Evolutionary conservation across 73 alveolate genomes (phyloP).

Genomic region (Paramecium sonneborni): DNA sequence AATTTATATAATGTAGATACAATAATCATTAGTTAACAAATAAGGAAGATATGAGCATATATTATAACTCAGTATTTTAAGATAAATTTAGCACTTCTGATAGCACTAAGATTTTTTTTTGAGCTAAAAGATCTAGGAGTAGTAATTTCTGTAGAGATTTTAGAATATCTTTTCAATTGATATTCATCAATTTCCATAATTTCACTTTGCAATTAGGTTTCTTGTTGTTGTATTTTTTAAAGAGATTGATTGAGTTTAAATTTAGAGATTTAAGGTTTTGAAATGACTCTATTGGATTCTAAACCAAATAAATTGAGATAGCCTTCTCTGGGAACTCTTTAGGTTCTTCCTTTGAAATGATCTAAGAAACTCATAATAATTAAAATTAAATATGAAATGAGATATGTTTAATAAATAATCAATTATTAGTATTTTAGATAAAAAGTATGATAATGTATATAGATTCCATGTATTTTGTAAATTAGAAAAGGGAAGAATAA

Average conservation of each 20-base stretch:
- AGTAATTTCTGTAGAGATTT: background rate
- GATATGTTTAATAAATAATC: background rate
- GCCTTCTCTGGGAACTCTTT: conserved; percentile 17
- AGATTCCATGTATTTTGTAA: background rate
- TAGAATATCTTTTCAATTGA: background rate
- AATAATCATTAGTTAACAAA: background rate
- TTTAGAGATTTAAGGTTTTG: background rate
- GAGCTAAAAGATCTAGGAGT: background rate
- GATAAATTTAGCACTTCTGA: conserved; percentile 34
- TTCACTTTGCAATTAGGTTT: background rate
- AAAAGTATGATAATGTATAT: background rate
- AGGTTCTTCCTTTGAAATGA: background rate
- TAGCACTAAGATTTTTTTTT: background rate
- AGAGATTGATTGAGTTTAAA: background rate
- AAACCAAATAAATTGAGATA: background rate
- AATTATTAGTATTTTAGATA: background rate
- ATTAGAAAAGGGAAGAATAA: background rate
- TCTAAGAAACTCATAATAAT: background rate
- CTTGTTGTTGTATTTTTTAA: background rate
- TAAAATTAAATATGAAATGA: background rate
- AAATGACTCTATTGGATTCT: background rate
- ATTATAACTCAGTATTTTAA: conserved; percentile 29
- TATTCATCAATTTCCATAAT: background rate
- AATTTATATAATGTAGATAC: background rate
- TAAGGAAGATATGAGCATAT: background rate